Conservation (phyloP, 306 rosid genomes). For the Luffa aegyptiaca region DNA sequence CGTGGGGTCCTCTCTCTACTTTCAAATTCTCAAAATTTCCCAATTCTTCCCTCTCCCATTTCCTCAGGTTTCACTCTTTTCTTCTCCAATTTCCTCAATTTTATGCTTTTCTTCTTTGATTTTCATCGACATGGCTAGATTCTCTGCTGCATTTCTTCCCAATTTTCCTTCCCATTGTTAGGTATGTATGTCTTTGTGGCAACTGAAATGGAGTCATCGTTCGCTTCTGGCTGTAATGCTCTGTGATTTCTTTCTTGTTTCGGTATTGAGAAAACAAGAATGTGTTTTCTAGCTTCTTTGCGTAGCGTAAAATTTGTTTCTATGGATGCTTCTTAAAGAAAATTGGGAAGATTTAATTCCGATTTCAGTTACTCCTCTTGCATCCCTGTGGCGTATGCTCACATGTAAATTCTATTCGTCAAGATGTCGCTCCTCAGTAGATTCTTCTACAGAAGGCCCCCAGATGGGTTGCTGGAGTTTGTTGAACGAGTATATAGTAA, state of each 20-base stretch:
- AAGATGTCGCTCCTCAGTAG: constrained; percentile 86
- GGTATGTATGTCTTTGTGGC: neutral
- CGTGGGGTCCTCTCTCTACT: constrained; percentile 5
- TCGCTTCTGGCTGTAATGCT: neutral
- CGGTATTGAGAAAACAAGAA: neutral
- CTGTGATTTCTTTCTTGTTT: neutral
- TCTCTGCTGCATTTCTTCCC: neutral
- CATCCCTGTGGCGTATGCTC: constrained; percentile 14
- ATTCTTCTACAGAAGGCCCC: constrained; percentile 91
- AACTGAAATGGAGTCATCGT: neutral
- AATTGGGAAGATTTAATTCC: neutral
- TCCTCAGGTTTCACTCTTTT: neutral
- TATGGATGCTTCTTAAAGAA: neutral
- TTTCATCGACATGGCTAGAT: neutral
- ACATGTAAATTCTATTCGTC: neutral
- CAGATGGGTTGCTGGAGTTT: constrained; percentile 93
- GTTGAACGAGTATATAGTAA: constrained; percentile 81
- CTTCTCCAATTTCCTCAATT: neutral
- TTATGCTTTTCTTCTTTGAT: neutral
- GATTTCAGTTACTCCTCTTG: neutral
- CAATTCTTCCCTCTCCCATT: neutral
- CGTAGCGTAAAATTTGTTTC: neutral
- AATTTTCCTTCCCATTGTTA: neutral
- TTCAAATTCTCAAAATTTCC: constrained; percentile 6
- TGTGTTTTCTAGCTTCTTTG: neutral